Evolutionary conservation across 305 asterid genomes (phyloP).

Genomic region (Plantago coronopus): DNA sequence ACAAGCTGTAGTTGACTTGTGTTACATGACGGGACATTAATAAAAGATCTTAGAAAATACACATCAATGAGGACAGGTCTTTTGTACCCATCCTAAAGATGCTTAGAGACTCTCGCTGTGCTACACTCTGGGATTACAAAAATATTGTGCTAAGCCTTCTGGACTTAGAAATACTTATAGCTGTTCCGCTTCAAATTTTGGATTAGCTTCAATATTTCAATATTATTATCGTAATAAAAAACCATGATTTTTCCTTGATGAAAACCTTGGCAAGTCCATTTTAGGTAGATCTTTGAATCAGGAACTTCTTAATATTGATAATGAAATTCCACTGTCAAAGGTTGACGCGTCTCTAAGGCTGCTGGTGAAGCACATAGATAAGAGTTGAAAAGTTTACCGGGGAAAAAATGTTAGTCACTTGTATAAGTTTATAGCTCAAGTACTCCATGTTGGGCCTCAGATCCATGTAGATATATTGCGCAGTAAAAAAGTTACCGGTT

Average conservation of each 20-base stretch:
- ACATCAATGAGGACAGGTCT: slow-evolving; percentile 63
- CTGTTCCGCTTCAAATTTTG: slow-evolving; percentile 41
- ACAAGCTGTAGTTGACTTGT: slow-evolving; percentile 91
- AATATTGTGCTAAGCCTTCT: slow-evolving; percentile 90
- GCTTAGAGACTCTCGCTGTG: slow-evolving; percentile 91
- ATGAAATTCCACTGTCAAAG: slow-evolving; percentile 97
- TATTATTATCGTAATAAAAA: slow-evolving; percentile 86
- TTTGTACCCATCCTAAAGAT: slow-evolving; percentile 90
- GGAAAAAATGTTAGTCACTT: slow-evolving; percentile 98
- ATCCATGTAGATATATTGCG: slow-evolving; percentile 96
- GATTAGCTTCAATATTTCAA: slow-evolving; percentile 90
- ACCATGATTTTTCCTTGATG: slow-evolving; percentile 94
- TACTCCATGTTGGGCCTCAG: slow-evolving; percentile 97
- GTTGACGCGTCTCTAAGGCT: slow-evolving; percentile 65
- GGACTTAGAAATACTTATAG: slow-evolving; percentile 49
- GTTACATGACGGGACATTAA: slow-evolving; percentile 99
- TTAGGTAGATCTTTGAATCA: slow-evolving; percentile 80
- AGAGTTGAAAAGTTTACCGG: slow-evolving; percentile 82
- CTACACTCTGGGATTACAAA: slow-evolving; percentile 94
- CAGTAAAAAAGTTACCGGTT: slow-evolving; percentile 93
- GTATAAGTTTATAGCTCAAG: slow-evolving; percentile 84
- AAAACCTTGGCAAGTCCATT: slow-evolving; percentile 77
- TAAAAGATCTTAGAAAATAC: slow-evolving; percentile 84
- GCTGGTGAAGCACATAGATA: slow-evolving; percentile 51
- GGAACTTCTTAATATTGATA: slow-evolving; percentile 93